Evolutionary conservation across 495 filamentous ascomycete species (phyloP), one percentile per base, ranked within the genome.

Genomic region (Emericellopsis terricola): DNA sequence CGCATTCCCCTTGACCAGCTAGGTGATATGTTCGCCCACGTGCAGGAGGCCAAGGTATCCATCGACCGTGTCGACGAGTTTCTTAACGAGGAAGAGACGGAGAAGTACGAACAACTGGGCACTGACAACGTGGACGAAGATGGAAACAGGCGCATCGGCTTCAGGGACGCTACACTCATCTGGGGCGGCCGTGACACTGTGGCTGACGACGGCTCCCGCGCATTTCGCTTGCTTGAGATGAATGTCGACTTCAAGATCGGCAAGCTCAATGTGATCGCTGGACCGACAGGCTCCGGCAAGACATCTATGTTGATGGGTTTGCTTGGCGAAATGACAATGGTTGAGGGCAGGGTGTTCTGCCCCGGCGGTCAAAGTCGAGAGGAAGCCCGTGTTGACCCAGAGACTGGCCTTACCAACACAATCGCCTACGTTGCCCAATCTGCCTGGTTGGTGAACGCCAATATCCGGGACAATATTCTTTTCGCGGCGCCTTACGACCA

Each of bases 1-100:
- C 75, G 91, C 26, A 77, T 93, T 36, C 91, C 91, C 7, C 56
- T 99, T 33, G 91, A 99, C 55, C 91, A 96, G 48, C 65, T 99
- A 3, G 91, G 91, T 29, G 91, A 99, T 50, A 99, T 99, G 91
- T 73, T 99, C 48, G 92, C 91, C 23, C 92, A 94, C 50, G 86
- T 99, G 6, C 84, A 94, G 57, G 91, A 99, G 56, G 82, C 85
- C 8, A 89, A 91, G 59, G 91, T 99, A 19, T 96, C 91, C 1
- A 69, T 99, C 29, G 86, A 92, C 48, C 84, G 91, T 56, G 83
- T 99, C 14, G 89, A 99, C 46, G 79, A 93, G 41, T 99, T 93
- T 49, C 53, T 99, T 34, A 77, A 71, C 35, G 91, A 99, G 49
- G 81, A 92, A 16, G 91, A 99, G 55, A 96, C 89, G 0, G 83